These are phyloP conservation scores for Phytophthora hibernalis DNA, from an alignment of 352 stramenopile species.

Conservation along the genomic window DNA sequence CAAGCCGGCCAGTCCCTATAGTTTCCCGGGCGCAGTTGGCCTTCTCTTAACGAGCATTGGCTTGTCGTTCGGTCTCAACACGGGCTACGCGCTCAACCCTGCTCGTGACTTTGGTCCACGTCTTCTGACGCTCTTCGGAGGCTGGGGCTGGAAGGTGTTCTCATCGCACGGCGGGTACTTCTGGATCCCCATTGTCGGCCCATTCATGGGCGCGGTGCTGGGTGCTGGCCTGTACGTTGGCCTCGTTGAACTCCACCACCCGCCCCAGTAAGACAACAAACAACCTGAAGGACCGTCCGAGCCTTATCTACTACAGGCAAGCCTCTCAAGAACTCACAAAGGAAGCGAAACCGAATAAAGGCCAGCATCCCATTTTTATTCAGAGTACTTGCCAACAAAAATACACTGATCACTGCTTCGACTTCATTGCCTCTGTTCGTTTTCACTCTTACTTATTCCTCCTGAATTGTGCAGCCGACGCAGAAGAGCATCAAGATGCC, in stretches of 20 bases:
- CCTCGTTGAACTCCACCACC: slow-evolving; percentile 71
- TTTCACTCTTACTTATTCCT: neutral
- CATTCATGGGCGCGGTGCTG: slow-evolving; percentile 69
- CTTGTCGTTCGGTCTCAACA: slow-evolving; percentile 84
- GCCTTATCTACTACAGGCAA: neutral
- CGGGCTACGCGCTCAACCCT: slow-evolving; percentile 76
- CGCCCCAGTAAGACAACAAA: slow-evolving; percentile 36
- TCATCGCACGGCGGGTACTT: slow-evolving; percentile 77
- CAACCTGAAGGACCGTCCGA: neutral
- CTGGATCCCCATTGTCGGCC: slow-evolving; percentile 75
- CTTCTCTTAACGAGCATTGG: slow-evolving; percentile 75
- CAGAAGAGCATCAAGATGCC: slow-evolving; percentile 11
- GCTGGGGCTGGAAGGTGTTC: slow-evolving; percentile 76
- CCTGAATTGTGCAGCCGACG: neutral
- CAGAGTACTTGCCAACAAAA: slow-evolving; percentile 16
- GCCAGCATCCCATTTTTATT: slow-evolving; percentile 28
- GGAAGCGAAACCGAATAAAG: slow-evolving; percentile 32
- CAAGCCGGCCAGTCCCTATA: slow-evolving; percentile 69
- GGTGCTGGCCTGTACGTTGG: slow-evolving; percentile 73
- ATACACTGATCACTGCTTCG: slow-evolving; percentile 17
- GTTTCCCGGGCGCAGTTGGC: slow-evolving; percentile 74
- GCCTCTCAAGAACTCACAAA: neutral
- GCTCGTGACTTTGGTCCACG: slow-evolving; percentile 75
- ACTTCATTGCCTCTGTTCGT: neutral
- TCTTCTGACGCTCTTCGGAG: slow-evolving; percentile 60